Base-by-base conservation (phyloP, 2,329 filamentous ascomycete species). In the Pestalotiopsis sp. region DNA sequence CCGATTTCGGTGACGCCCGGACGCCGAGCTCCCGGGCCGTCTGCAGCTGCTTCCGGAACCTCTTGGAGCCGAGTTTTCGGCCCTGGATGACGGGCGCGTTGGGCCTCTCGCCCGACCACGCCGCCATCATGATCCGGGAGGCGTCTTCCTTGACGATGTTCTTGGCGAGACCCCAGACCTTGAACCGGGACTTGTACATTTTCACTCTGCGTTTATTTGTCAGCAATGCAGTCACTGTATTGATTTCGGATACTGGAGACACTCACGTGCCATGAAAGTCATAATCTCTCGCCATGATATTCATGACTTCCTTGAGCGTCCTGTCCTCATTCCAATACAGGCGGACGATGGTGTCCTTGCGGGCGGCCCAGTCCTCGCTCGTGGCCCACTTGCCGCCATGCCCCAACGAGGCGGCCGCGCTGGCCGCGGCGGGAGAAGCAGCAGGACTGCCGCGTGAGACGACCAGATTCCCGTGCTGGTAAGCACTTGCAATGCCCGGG, bases 221-320 rank as follows among this genome's bases (percentile, higher is more conserved):
- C 23, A 25, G 11, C 14, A 4, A 13, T 13, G 11, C 3, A 14
- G 17, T 3, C 4, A 12, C 13, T 4, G 25, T 12, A 14, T 20
- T 20, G 2, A n/a, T 2, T 13, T 52, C 12, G 40, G 9, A 20
- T 14, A 11, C 20, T 56, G 27, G 38, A n/a, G 11, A 12, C 3
- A 62, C 70, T 70, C 65, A 74, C 73, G 73, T 74, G 31, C 70
- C 73, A 25, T 70, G 52, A 25, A 74, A 74, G 31, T 65, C 66
- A 61, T 74, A 68, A 6, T 72, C 67, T 38, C 65, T 66, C 41
- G 67, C 66, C 73, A 74, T 74, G 12, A 70, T 70, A 2, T 66
- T 67, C 67, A 73, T 65, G 17, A 74, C 71, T 41, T 73, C 72
- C 23, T 69, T 72, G 23, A 73, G 62, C 13, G 71, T 66, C 57